Base-by-base conservation (phyloP, 202 grass and related monocot genomes). In the Elaeis oleifera region DNA sequence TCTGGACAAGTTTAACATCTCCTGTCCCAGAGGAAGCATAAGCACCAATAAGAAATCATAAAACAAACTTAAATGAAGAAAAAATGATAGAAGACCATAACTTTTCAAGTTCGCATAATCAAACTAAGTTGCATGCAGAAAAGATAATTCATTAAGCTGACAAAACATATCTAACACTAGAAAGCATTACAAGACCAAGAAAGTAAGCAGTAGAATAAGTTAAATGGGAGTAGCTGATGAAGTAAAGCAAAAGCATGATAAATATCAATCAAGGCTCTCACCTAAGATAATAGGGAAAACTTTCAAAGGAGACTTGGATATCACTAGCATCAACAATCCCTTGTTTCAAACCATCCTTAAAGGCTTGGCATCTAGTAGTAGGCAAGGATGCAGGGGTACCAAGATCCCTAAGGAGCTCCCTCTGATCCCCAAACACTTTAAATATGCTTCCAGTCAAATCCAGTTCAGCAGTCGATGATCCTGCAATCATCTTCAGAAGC, bases 241-340 rank as follows among this genome's bases (percentile, higher is more conserved):
- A 67, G 54, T 6, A 74, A 31, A 71, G 13, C 54, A 32, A 74
- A 59, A 69, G 49, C 20, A 58, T 51, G 51, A 68, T 28, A 58
- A 85, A 31, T 7, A 32, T 28, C 16, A 27, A 25, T 6, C 16
- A 31, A 16, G 6, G 11, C 0, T 78, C 64, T 86, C 73, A 99
- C 94, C 94, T 99, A 65, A 99, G 73, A 74, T 92, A 99, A 64
- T 99, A 99, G 44, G 94, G 94, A 68, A 99, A 99, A 68, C 78
- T 87, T 65, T 94, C 85, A 68, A 92, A 89, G 50, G 85, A 82
- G 78, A 89, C 82, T 49, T 89, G 78, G 63, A 89, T 94, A 73
- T 99, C 85, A 71, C 77, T 81, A 80, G 88, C 77, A 81, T 64
- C 73, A 65, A 99, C 63, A 77, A 99, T 87, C 78, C 74, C 86